Conservation (phyloP, 169 alveolate species). For the Plasmodium adleri region DNA sequence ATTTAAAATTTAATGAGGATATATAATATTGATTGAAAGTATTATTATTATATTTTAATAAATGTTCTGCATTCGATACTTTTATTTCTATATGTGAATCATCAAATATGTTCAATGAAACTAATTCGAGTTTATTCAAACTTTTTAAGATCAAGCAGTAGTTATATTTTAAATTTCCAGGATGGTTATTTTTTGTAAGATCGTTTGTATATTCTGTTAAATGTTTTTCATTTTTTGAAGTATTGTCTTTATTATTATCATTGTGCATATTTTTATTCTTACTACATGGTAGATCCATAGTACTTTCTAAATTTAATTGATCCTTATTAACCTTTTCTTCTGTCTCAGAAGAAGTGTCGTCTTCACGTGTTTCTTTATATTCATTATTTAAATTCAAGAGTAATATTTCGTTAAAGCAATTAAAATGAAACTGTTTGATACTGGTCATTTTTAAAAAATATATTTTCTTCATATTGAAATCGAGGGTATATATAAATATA, state of each 20-base stretch:
- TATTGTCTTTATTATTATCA: not conserved
- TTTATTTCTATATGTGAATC: constrained; percentile 13
- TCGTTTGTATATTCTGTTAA: not conserved
- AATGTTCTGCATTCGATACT: not conserved
- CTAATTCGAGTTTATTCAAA: not conserved
- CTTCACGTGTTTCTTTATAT: too few relatives aligned
- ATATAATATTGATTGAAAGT: constrained; percentile 22
- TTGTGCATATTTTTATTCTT: not conserved
- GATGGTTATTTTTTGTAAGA: not conserved
- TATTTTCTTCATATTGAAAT: not conserved
- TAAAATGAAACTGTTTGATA: constrained; percentile 2
- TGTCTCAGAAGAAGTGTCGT: too few relatives aligned
- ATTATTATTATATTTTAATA: not conserved
- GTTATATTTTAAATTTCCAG: not conserved
- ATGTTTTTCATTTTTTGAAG: not conserved
- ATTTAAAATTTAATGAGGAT: constrained; percentile 27
- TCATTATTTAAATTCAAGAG: constrained; percentile 14
- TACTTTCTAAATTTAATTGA: not conserved
- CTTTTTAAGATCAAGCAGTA: constrained; percentile 33
- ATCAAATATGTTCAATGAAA: constrained; percentile 23
- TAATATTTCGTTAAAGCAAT: not conserved
- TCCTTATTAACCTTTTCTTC: not conserved
- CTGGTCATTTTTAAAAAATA: not conserved
- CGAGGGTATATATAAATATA: constrained; percentile 6
- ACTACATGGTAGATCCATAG: too few relatives aligned